Percentiles rank a stretch among this genome's conserved stretches.
These are phyloP conservation scores for Musa schizocarpa DNA, from an alignment of 176 grass and related monocot species.

Conservation along the genomic window DNA sequence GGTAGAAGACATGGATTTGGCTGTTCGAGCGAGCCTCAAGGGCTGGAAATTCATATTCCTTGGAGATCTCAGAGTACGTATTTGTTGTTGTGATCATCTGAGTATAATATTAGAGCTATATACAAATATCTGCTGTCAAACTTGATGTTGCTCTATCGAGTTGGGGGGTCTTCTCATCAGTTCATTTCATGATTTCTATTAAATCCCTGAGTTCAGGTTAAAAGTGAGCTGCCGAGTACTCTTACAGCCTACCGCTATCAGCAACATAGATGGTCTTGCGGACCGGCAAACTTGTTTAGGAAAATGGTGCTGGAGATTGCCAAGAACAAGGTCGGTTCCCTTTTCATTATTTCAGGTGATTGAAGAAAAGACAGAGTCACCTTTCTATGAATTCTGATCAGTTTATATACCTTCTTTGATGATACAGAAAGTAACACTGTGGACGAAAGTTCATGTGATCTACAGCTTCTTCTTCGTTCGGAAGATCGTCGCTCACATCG, in stretches of 20 bases:
- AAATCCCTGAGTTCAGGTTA: not conserved
- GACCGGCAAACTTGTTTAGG: constrained; percentile 10
- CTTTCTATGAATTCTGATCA: too few species aligned
- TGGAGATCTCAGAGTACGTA: not conserved
- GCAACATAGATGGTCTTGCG: constrained; percentile 10
- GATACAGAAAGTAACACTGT: constrained; percentile 3
- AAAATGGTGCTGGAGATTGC: constrained; percentile 8
- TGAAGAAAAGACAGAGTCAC: too few species aligned
- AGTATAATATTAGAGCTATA: too few species aligned
- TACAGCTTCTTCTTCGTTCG: constrained; percentile 20
- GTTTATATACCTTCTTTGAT: not conserved
- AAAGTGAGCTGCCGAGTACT: constrained; percentile 9
- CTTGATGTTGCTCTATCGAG: too few species aligned
- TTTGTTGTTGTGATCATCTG: too few species aligned
- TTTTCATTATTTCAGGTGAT: not conserved
- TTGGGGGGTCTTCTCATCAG: too few species aligned
- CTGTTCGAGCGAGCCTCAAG: constrained; percentile 13
- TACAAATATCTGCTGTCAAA: too few species aligned
- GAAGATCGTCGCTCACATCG: constrained; percentile 11
- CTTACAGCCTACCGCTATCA: constrained; percentile 9
- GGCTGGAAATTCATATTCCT: constrained; percentile 17
- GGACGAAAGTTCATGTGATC: constrained; percentile 12
- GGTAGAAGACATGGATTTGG: constrained; percentile 10
- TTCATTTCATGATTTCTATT: not conserved
- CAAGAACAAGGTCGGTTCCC: not conserved